A percentile compares a stretch with the other conserved stretches of the same genome.
phyloP scores from a whole-genome alignment of 176 grass and related monocot genomes.

The Oryza glumipatula region DNA sequence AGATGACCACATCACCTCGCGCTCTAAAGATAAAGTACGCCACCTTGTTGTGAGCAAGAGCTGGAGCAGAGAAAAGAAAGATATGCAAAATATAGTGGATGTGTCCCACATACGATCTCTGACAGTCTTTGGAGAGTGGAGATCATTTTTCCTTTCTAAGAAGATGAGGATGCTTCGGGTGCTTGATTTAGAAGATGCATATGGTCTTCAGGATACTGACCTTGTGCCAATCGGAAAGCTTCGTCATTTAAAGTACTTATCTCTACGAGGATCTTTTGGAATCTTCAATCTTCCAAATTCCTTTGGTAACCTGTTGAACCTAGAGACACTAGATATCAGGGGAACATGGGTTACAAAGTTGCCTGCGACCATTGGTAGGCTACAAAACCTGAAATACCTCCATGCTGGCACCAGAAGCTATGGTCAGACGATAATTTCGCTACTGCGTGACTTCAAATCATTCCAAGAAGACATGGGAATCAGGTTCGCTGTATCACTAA shows the following conservation, averaged over 20 bases:
- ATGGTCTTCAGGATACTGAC: neutral
- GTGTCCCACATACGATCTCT: constrained; percentile 26
- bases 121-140: neutral
- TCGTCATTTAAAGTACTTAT: constrained; percentile 35
- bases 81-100: neutral
- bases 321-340: constrained; percentile 18
- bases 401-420: neutral
- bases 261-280: neutral
- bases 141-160: neutral
- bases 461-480: accelerated
- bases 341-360: neutral
- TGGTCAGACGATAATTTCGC: accelerated
- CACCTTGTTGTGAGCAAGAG: neutral
- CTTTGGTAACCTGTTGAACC: neutral
- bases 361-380: neutral
- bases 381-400: neutral
- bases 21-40: neutral
- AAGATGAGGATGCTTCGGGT: constrained; percentile 42
- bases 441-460: no score
- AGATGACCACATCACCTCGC: neutral
- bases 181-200: constrained; percentile 24
- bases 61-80: neutral
- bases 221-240: constrained; percentile 23
- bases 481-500: no score
- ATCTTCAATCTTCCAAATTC: neutral